Conservation (phyloP, 306 rosid genomes). For the Prunus dulcis region DNA sequence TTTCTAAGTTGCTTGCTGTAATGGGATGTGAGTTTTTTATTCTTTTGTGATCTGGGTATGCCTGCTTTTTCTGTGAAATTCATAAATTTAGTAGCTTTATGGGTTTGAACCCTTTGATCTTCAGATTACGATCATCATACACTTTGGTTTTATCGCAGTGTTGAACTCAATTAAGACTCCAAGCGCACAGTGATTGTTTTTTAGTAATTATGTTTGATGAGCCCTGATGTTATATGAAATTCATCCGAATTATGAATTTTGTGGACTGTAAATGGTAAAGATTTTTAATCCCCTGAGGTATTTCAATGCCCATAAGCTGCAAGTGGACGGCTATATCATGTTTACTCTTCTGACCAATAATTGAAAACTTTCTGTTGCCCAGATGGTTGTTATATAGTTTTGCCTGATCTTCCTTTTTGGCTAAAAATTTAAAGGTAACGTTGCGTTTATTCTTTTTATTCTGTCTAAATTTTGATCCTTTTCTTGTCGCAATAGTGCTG, state of each 20-base stretch:
- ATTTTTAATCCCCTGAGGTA: slow-evolving; percentile 11
- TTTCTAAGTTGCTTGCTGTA: slow-evolving; percentile 24
- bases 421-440: background rate
- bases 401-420: slow-evolving; percentile 4
- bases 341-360: background rate
- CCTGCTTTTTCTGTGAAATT: slow-evolving; percentile 17
- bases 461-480: slow-evolving; percentile 12
- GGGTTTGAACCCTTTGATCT: slow-evolving; percentile 31
- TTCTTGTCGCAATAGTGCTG: slow-evolving; percentile 14
- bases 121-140: slow-evolving; percentile 25
- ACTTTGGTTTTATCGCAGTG: slow-evolving; percentile 30
- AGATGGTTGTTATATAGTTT: slow-evolving; percentile 13
- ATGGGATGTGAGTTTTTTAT: slow-evolving; percentile 35
- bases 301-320: slow-evolving; percentile 28
- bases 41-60: slow-evolving; percentile 54
- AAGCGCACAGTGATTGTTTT: slow-evolving; percentile 26
- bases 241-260: slow-evolving; percentile 14
- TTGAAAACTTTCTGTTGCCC: slow-evolving; percentile 17
- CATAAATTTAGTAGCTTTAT: slow-evolving; percentile 18
- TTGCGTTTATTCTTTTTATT: background rate
- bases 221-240: slow-evolving; percentile 5
- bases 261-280: slow-evolving; percentile 21
- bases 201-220: slow-evolving; percentile 7
- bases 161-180: slow-evolving; percentile 22
- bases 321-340: background rate